A percentile compares a stretch with the other conserved stretches of the same genome.
Conservation (phyloP, 2,329 filamentous ascomycete genomes). For the Trichoderma guizhouense region DNA sequence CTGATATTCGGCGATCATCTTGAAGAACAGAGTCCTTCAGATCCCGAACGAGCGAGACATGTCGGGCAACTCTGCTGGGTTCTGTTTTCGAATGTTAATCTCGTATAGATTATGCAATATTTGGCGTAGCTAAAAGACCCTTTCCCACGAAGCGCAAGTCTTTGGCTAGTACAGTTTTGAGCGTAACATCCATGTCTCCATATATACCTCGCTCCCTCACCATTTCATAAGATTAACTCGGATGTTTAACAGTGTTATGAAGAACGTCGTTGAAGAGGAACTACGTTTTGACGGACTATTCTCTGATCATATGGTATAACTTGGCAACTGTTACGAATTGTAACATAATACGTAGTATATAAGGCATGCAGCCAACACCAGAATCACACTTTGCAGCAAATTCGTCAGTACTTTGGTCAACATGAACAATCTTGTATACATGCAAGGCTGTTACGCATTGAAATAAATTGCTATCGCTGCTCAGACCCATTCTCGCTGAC, state of each 20-base stretch:
- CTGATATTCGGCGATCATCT: too few relatives aligned
- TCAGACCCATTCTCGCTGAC: too few relatives aligned
- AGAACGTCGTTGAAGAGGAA: background rate
- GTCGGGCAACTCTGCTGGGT: background rate
- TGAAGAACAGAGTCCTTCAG: background rate
- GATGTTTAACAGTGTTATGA: background rate
- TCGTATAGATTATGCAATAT: background rate
- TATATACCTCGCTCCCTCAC: background rate
- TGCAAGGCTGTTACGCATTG: too few relatives aligned
- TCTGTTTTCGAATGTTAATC: background rate
- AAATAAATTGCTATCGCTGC: too few relatives aligned
- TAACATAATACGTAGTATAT: background rate
- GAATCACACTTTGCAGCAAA: background rate
- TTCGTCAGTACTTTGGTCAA: background rate
- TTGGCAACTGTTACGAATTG: background rate
- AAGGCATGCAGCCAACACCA: background rate
- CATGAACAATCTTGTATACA: background rate
- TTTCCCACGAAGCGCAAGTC: background rate
- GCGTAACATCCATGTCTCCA: too few relatives aligned
- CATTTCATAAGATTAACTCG: background rate
- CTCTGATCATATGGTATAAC: background rate
- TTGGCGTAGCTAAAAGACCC: rapidly evolving
- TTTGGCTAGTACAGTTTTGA: too few relatives aligned
- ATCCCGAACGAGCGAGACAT: background rate
- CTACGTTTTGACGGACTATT: background rate